These are phyloP conservation scores for Aphanomyces stellatus DNA, from an alignment of 352 stramenopile species.

Conservation along the genomic window DNA sequence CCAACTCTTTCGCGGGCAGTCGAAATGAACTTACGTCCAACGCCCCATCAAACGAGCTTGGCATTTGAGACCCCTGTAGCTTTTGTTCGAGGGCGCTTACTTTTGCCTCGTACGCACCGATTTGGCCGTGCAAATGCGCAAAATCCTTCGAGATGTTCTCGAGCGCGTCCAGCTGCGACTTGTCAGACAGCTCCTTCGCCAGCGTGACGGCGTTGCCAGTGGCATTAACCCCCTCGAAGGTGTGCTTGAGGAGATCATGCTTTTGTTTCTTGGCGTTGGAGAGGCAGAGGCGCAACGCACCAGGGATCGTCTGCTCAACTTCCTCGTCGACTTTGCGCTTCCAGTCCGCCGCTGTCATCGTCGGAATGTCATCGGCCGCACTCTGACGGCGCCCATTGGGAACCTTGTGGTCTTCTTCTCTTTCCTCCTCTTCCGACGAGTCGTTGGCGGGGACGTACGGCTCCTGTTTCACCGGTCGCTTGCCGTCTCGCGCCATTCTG, in stretches of 20 bases:
- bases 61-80: slow-evolving; percentile 34
- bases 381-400: too few species aligned
- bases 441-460: too few species aligned
- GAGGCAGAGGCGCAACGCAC: not conserved
- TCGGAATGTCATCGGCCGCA: too few species aligned
- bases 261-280: slow-evolving; percentile 29
- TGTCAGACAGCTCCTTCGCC: slow-evolving; percentile 46
- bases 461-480: too few species aligned
- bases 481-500: slow-evolving; percentile 1
- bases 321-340: slow-evolving; percentile 1
- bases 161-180: slow-evolving; percentile 41
- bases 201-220: slow-evolving; percentile 55
- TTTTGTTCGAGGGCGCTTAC: slow-evolving; percentile 50
- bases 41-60: slow-evolving; percentile 24
- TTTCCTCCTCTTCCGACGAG: not conserved
- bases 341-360: slow-evolving; percentile 2
- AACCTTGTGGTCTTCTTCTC: not conserved
- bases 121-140: slow-evolving; percentile 47
- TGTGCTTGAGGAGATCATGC: slow-evolving; percentile 64
- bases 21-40: not conserved
- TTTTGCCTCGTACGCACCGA: slow-evolving; percentile 57
- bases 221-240: slow-evolving; percentile 56
- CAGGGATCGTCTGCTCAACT: slow-evolving; percentile 7
- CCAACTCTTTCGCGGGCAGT: slow-evolving; percentile 24
- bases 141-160: slow-evolving; percentile 67